Percentiles rank a stretch among this genome's conserved stretches.
These are phyloP conservation scores for Oligophagozyma castellii DNA, from an alignment of 1,139 yeast species.

Conservation along the genomic window DNA sequence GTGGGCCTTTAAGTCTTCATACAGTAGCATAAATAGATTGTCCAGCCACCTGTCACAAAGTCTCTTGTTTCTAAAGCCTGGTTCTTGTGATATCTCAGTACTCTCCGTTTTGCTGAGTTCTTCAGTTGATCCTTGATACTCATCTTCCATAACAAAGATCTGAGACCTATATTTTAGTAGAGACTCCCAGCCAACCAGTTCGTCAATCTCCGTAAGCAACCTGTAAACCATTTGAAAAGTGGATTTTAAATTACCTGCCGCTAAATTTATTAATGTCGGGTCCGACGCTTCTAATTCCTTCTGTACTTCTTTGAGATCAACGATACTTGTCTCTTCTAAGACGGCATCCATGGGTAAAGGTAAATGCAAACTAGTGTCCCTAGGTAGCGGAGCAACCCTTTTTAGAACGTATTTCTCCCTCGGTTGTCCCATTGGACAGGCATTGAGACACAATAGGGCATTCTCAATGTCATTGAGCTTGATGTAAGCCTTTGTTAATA, in stretches of 20 bases:
- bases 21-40: slow-evolving; percentile 77
- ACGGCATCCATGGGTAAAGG: slow-evolving; percentile 79
- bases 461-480: slow-evolving; percentile 66
- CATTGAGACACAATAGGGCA: slow-evolving; percentile 74
- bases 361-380: slow-evolving; percentile 36
- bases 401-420: slow-evolving; percentile 56
- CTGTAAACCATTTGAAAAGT: slow-evolving; percentile 81
- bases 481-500: slow-evolving; percentile 63
- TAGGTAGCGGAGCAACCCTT: slow-evolving; percentile 26
- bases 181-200: slow-evolving; percentile 82
- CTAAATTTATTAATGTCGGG: slow-evolving; percentile 58
- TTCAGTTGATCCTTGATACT: slow-evolving; percentile 31
- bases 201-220: slow-evolving; percentile 62
- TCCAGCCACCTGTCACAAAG: slow-evolving; percentile 97
- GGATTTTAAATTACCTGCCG: slow-evolving; percentile 74
- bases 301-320: slow-evolving; percentile 42
- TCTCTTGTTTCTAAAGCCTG: slow-evolving; percentile 35
- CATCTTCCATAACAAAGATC: slow-evolving; percentile 96
- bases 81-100: background rate
- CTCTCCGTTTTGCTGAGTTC: slow-evolving; percentile 27
- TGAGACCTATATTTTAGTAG: slow-evolving; percentile 71
- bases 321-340: slow-evolving; percentile 41
- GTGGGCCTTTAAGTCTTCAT: slow-evolving; percentile 82
- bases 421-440: slow-evolving; percentile 88
- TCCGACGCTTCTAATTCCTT: slow-evolving; percentile 44